phyloP scores from a whole-genome alignment of 441 rosid genomes.

The Populus trichocarpa region DNA sequence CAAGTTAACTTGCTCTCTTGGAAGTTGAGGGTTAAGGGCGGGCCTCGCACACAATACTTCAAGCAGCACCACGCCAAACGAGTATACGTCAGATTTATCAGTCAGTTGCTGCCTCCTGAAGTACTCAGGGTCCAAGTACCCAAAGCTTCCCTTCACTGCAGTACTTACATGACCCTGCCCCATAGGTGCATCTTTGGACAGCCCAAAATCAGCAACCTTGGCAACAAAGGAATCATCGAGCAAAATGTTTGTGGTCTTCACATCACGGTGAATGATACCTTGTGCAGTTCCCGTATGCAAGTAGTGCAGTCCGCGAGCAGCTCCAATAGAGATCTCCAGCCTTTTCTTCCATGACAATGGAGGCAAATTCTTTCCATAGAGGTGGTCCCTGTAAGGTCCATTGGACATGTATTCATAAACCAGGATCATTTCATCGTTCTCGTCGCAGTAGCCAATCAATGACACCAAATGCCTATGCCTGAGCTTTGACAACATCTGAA shows the following conservation, averaged over 20 bases:
- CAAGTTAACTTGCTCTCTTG: conserved; percentile 83
- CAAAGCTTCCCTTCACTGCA: conserved; percentile 85
- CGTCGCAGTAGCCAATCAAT: conserved; percentile 82
- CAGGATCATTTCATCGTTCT: conserved; percentile 80
- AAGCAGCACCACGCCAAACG: conserved; percentile 85
- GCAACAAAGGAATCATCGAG: conserved; percentile 84
- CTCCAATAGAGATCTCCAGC: conserved; percentile 75
- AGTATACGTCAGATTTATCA: conserved; percentile 82
- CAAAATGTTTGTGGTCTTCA: conserved; percentile 79
- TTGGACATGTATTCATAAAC: conserved; percentile 91
- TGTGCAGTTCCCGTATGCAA: conserved; percentile 89
- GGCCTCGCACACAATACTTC: conserved; percentile 82
- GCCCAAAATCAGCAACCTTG: conserved; percentile 87
- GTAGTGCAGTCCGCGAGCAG: conserved; percentile 86
- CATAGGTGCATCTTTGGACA: conserved; percentile 71
- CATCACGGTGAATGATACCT: conserved; percentile 83
- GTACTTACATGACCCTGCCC: conserved; percentile 87
- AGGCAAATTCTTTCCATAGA: conserved; percentile 67
- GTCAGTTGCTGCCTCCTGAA: conserved; percentile 79
- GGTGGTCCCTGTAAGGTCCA: conserved; percentile 81
- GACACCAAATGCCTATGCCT: conserved; percentile 91
- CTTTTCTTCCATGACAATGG: conserved; percentile 78
- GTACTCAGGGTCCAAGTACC: conserved; percentile 84
- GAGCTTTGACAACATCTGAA: conserved; percentile 87
- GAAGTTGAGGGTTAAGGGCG: conserved; percentile 61